Conservation (phyloP, 2,329 filamentous ascomycete species). For the Amauroascus niger region DNA sequence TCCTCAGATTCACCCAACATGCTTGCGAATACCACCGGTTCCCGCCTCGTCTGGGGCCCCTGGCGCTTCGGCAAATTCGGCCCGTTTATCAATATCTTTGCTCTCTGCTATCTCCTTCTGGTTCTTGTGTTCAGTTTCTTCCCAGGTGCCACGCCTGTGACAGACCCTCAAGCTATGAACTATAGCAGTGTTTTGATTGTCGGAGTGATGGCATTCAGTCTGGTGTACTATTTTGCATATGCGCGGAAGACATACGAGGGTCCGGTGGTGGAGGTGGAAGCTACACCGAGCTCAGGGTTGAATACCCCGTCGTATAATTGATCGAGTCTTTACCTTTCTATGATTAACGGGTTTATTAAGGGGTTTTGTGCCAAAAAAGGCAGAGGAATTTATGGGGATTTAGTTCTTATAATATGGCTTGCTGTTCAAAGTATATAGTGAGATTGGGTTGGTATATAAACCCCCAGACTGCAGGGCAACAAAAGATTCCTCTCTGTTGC, state of each 20-base stretch:
- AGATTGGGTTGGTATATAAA: not conserved
- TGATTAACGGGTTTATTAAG: not conserved
- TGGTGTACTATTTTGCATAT: constrained; percentile 31
- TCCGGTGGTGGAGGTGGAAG: constrained; percentile 21
- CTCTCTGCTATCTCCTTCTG: constrained; percentile 27
- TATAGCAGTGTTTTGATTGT: constrained; percentile 38
- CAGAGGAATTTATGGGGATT: not conserved
- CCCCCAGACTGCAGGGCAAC: not conserved
- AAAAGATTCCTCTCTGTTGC: not conserved
- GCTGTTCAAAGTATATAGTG: not conserved
- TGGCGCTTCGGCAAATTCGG: constrained; percentile 23
- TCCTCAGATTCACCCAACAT: constrained; percentile 16
- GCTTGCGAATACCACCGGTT: constrained; percentile 16
- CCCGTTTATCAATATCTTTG: constrained; percentile 27
- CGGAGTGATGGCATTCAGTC: constrained; percentile 32
- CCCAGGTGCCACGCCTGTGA: constrained; percentile 27
- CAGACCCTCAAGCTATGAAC: constrained; percentile 29
- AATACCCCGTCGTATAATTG: not conserved
- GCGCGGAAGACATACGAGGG: constrained; percentile 25
- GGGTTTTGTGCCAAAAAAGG: not conserved
- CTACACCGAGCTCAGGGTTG: not conserved
- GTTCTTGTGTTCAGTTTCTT: constrained; percentile 30
- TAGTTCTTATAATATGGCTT: not conserved
- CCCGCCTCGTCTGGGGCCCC: constrained; percentile 23
- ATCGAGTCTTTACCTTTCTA: not conserved